These are phyloP conservation scores for Thielaviopsis ethacetica DNA, from an alignment of 2,329 filamentous ascomycete species.

Conservation along the genomic window DNA sequence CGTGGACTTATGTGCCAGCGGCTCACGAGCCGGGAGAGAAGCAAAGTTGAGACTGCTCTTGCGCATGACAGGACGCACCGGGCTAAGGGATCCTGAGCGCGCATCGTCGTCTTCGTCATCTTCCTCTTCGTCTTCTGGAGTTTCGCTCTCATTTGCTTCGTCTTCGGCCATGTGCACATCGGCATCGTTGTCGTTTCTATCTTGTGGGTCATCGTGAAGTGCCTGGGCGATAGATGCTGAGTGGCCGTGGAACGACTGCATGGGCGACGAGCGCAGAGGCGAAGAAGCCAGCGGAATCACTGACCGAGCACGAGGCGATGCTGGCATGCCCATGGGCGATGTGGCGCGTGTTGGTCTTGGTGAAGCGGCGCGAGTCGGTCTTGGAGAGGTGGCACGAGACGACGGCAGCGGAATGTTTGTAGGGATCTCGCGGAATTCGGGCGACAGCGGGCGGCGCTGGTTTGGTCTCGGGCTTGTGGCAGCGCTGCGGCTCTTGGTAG, in stretches of 20 bases:
- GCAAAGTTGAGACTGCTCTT: slow-evolving; percentile 96
- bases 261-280: background rate
- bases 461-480: background rate
- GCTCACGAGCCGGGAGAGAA: slow-evolving; percentile 78
- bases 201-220: background rate
- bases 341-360: slow-evolving; percentile 1
- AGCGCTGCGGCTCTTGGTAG: background rate
- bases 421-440: background rate
- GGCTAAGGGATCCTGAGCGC: slow-evolving; percentile 55
- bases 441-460: background rate
- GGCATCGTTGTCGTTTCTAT: slow-evolving; percentile 7
- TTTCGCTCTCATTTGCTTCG: background rate
- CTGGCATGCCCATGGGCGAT: slow-evolving; percentile 2
- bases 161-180: slow-evolving; percentile 11
- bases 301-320: background rate
- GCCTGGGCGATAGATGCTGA: background rate
- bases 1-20: slow-evolving; percentile 71
- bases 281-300: background rate
- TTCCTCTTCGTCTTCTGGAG: slow-evolving; percentile 13
- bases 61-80: slow-evolving; percentile 58
- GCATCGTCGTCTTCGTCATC: slow-evolving; percentile 36
- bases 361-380: slow-evolving; percentile 1
- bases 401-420: background rate
- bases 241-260: background rate
- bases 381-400: slow-evolving; percentile 4